A percentile compares a stretch with the other conserved stretches of the same genome.
phyloP scores from a whole-genome alignment of 2,329 filamentous ascomycete genomes.

The Hypomyces rosellus region DNA sequence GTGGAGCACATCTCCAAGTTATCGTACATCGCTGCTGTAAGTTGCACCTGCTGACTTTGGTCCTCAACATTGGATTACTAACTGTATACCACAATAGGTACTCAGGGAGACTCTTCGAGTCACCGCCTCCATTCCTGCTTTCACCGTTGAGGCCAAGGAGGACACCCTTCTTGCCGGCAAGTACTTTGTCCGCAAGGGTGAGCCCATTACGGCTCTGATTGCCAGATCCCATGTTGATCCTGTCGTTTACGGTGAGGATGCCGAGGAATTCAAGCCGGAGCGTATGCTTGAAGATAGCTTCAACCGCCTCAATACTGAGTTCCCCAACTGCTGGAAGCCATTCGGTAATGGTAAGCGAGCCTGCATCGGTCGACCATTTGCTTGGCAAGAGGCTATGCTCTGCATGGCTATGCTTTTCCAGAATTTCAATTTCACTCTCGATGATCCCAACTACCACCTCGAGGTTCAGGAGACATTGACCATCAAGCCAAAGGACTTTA shows the following conservation, averaged over 20 bases:
- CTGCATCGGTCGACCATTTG: slow-evolving; percentile 68
- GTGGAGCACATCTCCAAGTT: slow-evolving; percentile 58
- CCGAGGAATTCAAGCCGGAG: slow-evolving; percentile 61
- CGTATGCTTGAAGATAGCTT: slow-evolving; percentile 67
- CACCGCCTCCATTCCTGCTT: slow-evolving; percentile 52
- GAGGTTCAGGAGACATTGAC: slow-evolving; percentile 52
- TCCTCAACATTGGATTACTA: background rate
- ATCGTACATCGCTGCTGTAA: slow-evolving; percentile 56
- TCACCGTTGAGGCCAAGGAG: slow-evolving; percentile 48
- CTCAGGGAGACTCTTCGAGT: slow-evolving; percentile 62
- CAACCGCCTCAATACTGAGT: slow-evolving; percentile 52
- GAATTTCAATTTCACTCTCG: slow-evolving; percentile 61
- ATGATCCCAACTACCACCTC: slow-evolving; percentile 54
- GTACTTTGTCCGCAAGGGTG: slow-evolving; percentile 49
- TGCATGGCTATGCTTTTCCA: slow-evolving; percentile 59
- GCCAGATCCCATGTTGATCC: slow-evolving; percentile 55
- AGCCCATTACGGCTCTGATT: slow-evolving; percentile 45
- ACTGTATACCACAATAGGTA: slow-evolving; percentile 24
- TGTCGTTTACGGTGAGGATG: slow-evolving; percentile 58
- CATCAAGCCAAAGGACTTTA: slow-evolving; percentile 58
- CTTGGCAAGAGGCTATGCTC: slow-evolving; percentile 65
- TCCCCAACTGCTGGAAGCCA: slow-evolving; percentile 61
- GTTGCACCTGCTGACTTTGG: too few relatives aligned
- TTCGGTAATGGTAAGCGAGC: slow-evolving; percentile 66
- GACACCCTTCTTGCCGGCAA: slow-evolving; percentile 53